phyloP scores from a whole-genome alignment of 306 rosid genomes.

The Corylus heterophylla region DNA sequence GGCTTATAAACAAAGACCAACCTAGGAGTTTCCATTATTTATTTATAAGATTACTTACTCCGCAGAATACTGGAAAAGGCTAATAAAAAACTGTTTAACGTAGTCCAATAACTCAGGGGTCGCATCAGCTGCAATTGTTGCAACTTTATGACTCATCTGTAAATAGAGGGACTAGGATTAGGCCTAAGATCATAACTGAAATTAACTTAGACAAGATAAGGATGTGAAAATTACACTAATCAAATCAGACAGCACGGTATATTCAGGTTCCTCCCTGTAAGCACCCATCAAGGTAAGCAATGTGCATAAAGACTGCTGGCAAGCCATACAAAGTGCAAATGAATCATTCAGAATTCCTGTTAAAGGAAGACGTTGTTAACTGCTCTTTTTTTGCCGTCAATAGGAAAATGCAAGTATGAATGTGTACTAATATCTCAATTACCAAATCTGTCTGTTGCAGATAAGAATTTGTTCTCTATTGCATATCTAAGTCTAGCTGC shows the following conservation, averaged over 20 bases:
- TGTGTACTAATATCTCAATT: conserved; percentile 27
- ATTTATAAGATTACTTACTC: no score
- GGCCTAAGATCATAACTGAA: no score
- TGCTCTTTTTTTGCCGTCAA: conserved; percentile 13
- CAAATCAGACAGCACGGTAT: conserved; percentile 79
- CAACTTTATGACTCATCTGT: no score
- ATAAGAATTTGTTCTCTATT: conserved; percentile 27
- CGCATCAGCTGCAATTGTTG: no score
- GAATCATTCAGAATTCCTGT: conserved; percentile 90
- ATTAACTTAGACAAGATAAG: conserved; percentile 18
- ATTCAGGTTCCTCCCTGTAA: conserved; percentile 82
- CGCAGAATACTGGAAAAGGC: no score
- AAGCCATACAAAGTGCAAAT: conserved; percentile 80
- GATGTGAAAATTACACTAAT: conserved; percentile 58
- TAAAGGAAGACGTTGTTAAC: conserved; percentile 31
- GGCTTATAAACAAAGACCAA: no score
- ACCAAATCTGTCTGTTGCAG: conserved; percentile 88
- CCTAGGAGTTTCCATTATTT: no score
- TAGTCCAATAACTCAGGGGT: no score
- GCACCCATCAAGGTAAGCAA: conserved; percentile 84
- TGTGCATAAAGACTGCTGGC: conserved; percentile 64
- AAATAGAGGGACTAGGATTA: no score
- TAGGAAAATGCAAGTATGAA: background rate
- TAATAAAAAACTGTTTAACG: no score
- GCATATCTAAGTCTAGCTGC: conserved; percentile 59